Base-by-base conservation (phyloP, 1,139 yeast genomes). In the Protomyces lactucae-debilis region DNA sequence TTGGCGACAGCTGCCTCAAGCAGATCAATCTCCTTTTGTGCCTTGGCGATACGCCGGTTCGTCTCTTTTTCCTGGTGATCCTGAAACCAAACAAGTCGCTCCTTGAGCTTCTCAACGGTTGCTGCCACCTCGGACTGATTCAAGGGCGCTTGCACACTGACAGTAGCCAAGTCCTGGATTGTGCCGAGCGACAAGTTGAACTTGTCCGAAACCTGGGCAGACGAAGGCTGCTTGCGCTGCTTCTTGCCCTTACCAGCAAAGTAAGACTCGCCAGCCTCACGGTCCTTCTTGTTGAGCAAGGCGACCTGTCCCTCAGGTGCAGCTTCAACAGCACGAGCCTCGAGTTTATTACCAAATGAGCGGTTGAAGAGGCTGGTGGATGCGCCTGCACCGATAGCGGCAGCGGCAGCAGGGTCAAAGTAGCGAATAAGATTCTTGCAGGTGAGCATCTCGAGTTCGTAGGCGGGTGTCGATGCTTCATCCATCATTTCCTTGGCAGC, bases 31-130 rank as follows among this genome's bases (percentile, higher is more conserved):
- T 70, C 72, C 52, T 68, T 69, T 64, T 68, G 64, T 1, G 70
- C 72, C 65, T 69, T 68, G 56, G 66, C 70, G 23, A 71, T 68
- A 36, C 69, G 69, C 60, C 70, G 83, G 75, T 85, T 82, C 67
- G 97, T 90, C 74, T 86, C 91, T 68, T 85, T 88, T 67, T 85
- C 92, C 79, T 91, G 96, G 77, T 86, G 85, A 63, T 82, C 82
- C 76, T 83, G 80, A 77, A 83, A 88, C 70, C 85, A 85, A 64
- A 79, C 80, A 74, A 89, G 83, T 76, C 95, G 91, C 72, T 82
- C 83, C 80, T 86, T 85, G 77, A 93, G 83, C 71, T 84, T 80
- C 67, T 80, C 84, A 71, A 88, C 76, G 69, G 95, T 84, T 63
- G 77, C 77, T 57, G 87, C 81, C 69, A 88, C 85, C 65, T 88